Evolutionary conservation across 768 basidiomycete genomes (phyloP).

Genomic region (Serendipita indica): DNA sequence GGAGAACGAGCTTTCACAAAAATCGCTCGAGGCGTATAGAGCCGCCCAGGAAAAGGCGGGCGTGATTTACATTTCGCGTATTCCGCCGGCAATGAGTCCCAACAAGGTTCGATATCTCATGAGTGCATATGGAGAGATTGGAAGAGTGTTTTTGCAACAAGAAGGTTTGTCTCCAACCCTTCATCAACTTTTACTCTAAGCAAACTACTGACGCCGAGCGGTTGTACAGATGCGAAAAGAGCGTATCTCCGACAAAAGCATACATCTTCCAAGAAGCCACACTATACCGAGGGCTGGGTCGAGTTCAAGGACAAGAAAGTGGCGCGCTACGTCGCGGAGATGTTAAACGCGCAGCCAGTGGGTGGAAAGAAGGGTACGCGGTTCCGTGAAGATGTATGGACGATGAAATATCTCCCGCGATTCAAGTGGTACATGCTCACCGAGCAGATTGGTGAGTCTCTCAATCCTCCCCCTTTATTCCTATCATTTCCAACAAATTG

Average conservation of each 20-base stretch:
- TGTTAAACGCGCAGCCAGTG: slow-evolving; percentile 92
- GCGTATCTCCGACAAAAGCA: slow-evolving; percentile 71
- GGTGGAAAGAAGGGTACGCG: slow-evolving; percentile 83
- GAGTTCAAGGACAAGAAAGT: slow-evolving; percentile 92
- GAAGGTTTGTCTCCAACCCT: slow-evolving; percentile 44
- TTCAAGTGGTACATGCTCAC: slow-evolving; percentile 99
- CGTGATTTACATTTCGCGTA: slow-evolving; percentile 85
- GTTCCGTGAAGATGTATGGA: slow-evolving; percentile 98
- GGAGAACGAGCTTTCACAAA: slow-evolving; percentile 18
- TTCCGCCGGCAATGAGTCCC: slow-evolving; percentile 97
- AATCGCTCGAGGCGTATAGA: slow-evolving; percentile 62
- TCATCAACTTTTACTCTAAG: neutral
- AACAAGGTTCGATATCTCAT: slow-evolving; percentile 90
- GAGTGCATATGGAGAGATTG: slow-evolving; percentile 77
- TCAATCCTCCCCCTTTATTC: neutral
- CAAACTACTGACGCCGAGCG: neutral
- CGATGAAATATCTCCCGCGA: slow-evolving; percentile 94
- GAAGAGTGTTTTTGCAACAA: slow-evolving; percentile 82
- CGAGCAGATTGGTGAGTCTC: slow-evolving; percentile 82
- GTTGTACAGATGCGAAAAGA: slow-evolving; percentile 56
- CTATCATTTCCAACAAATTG: neutral
- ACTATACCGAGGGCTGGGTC: slow-evolving; percentile 95
- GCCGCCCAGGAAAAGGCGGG: slow-evolving; percentile 63
- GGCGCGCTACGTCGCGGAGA: slow-evolving; percentile 77
- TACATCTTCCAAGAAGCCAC: slow-evolving; percentile 69